Base-by-base conservation (phyloP, 495 filamentous ascomycete genomes). In the Tuber aestivum region DNA sequence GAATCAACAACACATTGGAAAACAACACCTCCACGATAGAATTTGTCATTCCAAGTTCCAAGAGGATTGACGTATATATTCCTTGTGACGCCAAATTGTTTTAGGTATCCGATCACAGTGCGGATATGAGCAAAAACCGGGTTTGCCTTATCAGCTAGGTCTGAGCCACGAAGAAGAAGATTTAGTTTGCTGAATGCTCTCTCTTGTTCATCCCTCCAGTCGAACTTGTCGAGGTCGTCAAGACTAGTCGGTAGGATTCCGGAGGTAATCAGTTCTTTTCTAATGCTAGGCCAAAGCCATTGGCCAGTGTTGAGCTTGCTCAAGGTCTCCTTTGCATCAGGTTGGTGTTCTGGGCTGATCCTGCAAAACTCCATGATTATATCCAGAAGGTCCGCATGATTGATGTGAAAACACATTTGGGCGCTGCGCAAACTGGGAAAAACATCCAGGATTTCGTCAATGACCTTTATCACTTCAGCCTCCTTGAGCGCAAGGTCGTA, bases 1-100 rank as follows among this genome's bases (percentile, higher is more conserved):
- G 87, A 91, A 84, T 98, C 96, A 79, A 93, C 94, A 1, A 97
- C 84, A 77, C 94, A 98, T 77, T 96, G 91, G 82, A 99, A 99
- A 40, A 98, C 85, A 35, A 98, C 86, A 48, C 94, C 94, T 14
- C 93, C 93, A 50, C 89, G 86, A 84, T 95, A 99, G 84, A 98
- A 97, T 70, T 92, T 92, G 80, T 97, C 94, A 82, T 97, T 97
- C 79, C 95, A 88, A 81, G 92, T 96, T 78, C 91, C 92, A 20
- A 99, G 87, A 8, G 94, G 94, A 75, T 88, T 92, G 78, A 99
- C 86, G 81, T 93, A 97, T 38, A 96, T 86, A 80, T 95, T 96
- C 50, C 89, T 89, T 70, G 89, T 86, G 6, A 98, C 87, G 20
- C 89, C 88, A 74, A 97, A 91, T 35, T 89, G 87, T 81, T 92